phyloP scores from a whole-genome alignment of 441 rosid genomes.

The Brassica hybrid region DNA sequence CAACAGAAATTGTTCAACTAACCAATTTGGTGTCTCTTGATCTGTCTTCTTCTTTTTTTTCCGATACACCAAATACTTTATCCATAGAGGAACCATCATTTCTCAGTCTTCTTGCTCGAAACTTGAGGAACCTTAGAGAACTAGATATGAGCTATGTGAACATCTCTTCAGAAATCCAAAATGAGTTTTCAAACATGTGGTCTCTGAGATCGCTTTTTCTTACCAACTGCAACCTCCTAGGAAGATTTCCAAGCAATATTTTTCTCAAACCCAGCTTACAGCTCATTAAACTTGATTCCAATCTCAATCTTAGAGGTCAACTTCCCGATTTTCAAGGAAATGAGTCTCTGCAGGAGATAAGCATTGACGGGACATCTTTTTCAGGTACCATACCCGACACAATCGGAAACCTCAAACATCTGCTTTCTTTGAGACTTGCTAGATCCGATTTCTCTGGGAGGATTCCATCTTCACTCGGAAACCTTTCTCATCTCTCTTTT shows the following conservation, averaged over 20 bases:
- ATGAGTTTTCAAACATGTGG: neutral
- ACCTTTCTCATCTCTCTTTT: neutral
- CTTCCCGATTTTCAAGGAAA: neutral
- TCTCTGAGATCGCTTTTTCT: neutral
- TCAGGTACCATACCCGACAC: conserved; percentile 4
- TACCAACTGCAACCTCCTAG: neutral
- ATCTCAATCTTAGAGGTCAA: neutral
- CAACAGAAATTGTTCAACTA: neutral
- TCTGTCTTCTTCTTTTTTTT: neutral
- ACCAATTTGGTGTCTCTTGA: conserved; percentile 16
- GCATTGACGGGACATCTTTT: neutral
- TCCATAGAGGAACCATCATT: neutral
- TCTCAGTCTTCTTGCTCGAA: neutral
- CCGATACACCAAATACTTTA: neutral
- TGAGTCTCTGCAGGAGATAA: neutral
- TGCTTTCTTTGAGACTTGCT: neutral
- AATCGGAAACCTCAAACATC: neutral
- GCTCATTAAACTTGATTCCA: neutral
- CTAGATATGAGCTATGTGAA: neutral
- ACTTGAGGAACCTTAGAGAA: neutral
- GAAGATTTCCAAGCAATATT: neutral
- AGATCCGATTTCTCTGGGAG: neutral
- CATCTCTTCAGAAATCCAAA: neutral
- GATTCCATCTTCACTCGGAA: neutral
- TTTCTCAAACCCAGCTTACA: neutral